Evolutionary conservation across 2,329 filamentous ascomycete species (phyloP).

Genomic region (Cephalotrichum gorgonifer): DNA sequence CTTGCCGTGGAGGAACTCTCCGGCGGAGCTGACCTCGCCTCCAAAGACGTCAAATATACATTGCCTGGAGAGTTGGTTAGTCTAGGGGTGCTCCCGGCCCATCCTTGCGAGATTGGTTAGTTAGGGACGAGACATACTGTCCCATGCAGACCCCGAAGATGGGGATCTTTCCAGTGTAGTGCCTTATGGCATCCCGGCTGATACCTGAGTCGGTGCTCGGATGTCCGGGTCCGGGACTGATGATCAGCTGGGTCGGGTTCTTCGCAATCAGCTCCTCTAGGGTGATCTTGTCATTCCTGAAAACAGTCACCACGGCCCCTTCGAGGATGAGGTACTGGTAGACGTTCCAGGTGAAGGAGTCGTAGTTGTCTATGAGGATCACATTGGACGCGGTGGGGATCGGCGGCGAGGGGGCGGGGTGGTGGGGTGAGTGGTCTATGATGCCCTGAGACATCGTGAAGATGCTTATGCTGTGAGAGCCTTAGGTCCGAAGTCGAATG

Average conservation of each 20-base stretch:
- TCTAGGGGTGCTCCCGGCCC: background rate
- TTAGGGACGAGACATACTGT: slow-evolving; percentile 46
- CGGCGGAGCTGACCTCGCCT: slow-evolving; percentile 81
- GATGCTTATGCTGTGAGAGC: background rate
- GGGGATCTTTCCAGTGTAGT: slow-evolving; percentile 91
- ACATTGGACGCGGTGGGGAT: slow-evolving; percentile 79
- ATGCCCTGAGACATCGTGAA: slow-evolving; percentile 38
- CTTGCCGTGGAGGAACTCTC: slow-evolving; percentile 95
- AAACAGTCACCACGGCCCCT: slow-evolving; percentile 81
- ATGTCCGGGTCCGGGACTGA: slow-evolving; percentile 92
- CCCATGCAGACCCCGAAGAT: slow-evolving; percentile 99
- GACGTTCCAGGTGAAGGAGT: slow-evolving; percentile 99
- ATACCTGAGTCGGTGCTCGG: slow-evolving; percentile 85
- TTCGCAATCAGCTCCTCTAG: slow-evolving; percentile 73
- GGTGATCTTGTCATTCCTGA: slow-evolving; percentile 84
- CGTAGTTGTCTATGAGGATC: slow-evolving; percentile 96
- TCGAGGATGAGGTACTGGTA: slow-evolving; percentile 98
- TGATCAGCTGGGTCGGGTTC: slow-evolving; percentile 84
- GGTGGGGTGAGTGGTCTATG: slow-evolving; percentile 76
- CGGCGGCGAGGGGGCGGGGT: slow-evolving; percentile 63
- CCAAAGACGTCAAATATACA: slow-evolving; percentile 94
- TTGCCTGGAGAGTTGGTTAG: slow-evolving; percentile 47
- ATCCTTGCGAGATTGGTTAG: background rate
- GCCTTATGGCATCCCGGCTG: slow-evolving; percentile 79
- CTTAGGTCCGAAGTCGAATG: background rate